Evolutionary conservation across 805 yeast species (phyloP).

Genomic region (Ogataea siamensis): DNA sequence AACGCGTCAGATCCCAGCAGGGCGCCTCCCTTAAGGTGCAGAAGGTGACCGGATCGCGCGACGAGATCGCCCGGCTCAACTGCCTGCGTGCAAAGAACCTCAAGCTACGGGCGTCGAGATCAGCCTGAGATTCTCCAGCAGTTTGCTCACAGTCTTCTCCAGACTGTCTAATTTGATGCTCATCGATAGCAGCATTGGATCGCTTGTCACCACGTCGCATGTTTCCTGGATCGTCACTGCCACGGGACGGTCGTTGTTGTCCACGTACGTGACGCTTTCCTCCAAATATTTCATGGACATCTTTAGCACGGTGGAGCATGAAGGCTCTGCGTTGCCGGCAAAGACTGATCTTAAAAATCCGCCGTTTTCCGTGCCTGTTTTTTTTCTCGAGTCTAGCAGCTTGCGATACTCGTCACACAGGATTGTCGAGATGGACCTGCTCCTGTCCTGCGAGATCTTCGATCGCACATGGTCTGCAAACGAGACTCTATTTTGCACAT

Average conservation of each 20-base stretch:
- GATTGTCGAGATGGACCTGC: conserved; percentile 38
- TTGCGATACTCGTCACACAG: conserved; percentile 40
- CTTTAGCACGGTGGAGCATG: conserved; percentile 35
- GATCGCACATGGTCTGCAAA: conserved; percentile 59
- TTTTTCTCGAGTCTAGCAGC: conserved; percentile 28
- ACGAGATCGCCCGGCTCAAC: conserved; percentile 25
- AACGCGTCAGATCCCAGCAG: conserved; percentile 43
- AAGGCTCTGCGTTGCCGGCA: conserved; percentile 26
- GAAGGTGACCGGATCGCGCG: conserved; percentile 28
- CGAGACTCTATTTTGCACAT: conserved; percentile 41
- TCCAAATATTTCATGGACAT: conserved; percentile 53
- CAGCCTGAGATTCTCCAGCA: conserved; percentile 24
- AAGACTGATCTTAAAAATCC: conserved; percentile 26
- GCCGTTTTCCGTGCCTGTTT: conserved; percentile 7
- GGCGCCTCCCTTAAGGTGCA: conserved; percentile 36
- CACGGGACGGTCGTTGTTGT: conserved; percentile 31
- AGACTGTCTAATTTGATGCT: conserved; percentile 62
- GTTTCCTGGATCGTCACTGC: conserved; percentile 64
- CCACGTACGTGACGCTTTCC: conserved; percentile 58
- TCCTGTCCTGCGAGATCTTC: conserved; percentile 47
- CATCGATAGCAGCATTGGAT: conserved; percentile 62
- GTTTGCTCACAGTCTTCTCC: conserved; percentile 46
- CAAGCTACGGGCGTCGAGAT: conserved; percentile 11
- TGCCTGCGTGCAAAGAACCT: conserved; percentile 15
- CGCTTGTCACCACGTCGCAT: conserved; percentile 61